A percentile compares a stretch with the other conserved stretches of the same genome.
Evolutionary conservation across 805 yeast species (phyloP).

Genomic region (Lipomyces orientalis): DNA sequence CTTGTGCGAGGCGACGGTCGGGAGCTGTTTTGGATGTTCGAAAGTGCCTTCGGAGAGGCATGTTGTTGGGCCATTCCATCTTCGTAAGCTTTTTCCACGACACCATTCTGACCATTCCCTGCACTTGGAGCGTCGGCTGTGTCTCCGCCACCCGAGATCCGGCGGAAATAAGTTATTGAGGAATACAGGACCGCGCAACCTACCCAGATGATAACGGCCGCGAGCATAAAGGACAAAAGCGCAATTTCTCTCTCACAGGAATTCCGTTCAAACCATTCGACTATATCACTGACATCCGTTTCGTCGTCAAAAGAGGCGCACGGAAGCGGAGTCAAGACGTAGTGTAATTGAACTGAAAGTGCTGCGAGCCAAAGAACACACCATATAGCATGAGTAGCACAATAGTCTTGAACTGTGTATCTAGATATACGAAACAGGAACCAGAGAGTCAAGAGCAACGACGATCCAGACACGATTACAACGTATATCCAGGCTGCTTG

Average conservation of each 20-base stretch:
- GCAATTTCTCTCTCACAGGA: slow-evolving; percentile 5
- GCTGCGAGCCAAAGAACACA: slow-evolving; percentile 9
- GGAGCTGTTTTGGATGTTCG: neutral
- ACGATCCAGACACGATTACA: neutral
- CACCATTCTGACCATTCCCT: neutral
- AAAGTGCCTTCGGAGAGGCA: neutral
- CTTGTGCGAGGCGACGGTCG: too few species aligned
- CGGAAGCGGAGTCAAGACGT: neutral
- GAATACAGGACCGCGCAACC: slow-evolving; percentile 1
- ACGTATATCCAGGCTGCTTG: slow-evolving; percentile 12
- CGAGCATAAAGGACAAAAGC: slow-evolving; percentile 9
- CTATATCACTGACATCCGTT: neutral
- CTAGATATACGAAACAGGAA: neutral
- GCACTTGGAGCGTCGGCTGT: neutral
- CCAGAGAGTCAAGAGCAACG: slow-evolving; percentile 8
- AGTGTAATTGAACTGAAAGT: slow-evolving; percentile 4
- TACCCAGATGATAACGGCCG: slow-evolving; percentile 10
- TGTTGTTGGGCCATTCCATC: neutral
- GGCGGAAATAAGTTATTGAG: neutral
- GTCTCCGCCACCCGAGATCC: neutral
- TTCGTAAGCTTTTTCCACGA: neutral
- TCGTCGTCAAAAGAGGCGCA: slow-evolving; percentile 3
- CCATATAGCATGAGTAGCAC: slow-evolving; percentile 3
- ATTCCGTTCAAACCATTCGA: neutral
- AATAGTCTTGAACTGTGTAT: slow-evolving; percentile 4